Percentiles rank a stretch among this genome's conserved stretches.
Evolutionary conservation across 2,329 filamentous ascomycete species (phyloP).

Genomic region (Talaromyces rugulosus): DNA sequence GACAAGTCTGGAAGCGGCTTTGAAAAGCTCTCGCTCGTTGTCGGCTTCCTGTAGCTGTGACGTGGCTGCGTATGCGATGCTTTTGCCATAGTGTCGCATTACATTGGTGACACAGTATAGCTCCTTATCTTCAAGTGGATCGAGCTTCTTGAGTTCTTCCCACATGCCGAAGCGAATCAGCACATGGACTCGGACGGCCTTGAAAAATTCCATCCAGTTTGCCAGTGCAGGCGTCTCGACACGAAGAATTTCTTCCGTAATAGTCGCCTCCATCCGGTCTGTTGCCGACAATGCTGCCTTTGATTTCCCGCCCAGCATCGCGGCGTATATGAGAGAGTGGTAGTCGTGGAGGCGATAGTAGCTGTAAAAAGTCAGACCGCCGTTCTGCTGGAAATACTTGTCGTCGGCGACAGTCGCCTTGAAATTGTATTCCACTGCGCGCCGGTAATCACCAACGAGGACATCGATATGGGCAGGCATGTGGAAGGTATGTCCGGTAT

Average conservation of each 20-base stretch:
- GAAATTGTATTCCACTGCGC: conserved; percentile 61
- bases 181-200: conserved; percentile 11
- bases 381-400: conserved; percentile 55
- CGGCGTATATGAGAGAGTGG: conserved; percentile 68
- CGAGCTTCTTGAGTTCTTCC: conserved; percentile 13
- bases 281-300: conserved; percentile 57
- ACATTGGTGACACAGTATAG: conserved; percentile 66
- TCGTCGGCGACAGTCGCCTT: conserved; percentile 63
- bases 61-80: conserved; percentile 58
- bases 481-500: conserved; percentile 64
- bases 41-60: conserved; percentile 43
- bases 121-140: conserved; percentile 32
- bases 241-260: conserved; percentile 57
- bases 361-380: conserved; percentile 66
- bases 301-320: conserved; percentile 67
- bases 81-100: conserved; percentile 61
- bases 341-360: conserved; percentile 69
- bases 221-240: conserved; percentile 14
- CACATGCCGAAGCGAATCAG: conserved; percentile 15
- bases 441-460: conserved; percentile 63
- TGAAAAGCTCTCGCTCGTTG: conserved; percentile 48
- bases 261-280: conserved; percentile 52
- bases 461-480: conserved; percentile 74
- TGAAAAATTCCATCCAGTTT: conserved; percentile 14
- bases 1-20: conserved; percentile 47